Evolutionary conservation across 345 rosid species (phyloP).

Genomic region (Hypericum androsaemum): DNA sequence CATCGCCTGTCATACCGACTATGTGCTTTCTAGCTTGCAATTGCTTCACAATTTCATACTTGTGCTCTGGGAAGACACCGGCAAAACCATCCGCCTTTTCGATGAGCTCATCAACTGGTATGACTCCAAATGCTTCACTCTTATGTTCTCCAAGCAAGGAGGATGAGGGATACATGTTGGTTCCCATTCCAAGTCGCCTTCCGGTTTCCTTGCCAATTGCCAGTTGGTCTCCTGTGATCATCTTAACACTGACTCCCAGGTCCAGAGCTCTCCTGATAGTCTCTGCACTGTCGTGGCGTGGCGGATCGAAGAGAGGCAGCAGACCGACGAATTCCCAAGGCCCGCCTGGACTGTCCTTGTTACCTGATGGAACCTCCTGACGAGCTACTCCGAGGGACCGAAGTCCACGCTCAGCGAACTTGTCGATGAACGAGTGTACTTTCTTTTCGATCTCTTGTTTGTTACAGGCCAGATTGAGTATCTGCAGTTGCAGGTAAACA

Average conservation of each 20-base stretch:
- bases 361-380: slow-evolving; percentile 60
- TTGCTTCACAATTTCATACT: slow-evolving; percentile 47
- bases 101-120: slow-evolving; percentile 38
- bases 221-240: slow-evolving; percentile 89
- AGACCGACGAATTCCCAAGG: slow-evolving; percentile 92
- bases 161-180: slow-evolving; percentile 90
- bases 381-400: slow-evolving; percentile 82
- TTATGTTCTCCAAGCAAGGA: slow-evolving; percentile 44
- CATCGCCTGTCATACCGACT: slow-evolving; percentile 55
- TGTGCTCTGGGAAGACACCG: slow-evolving; percentile 58
- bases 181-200: slow-evolving; percentile 95
- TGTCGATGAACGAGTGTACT: slow-evolving; percentile 49
- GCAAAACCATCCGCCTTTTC: slow-evolving; percentile 55
- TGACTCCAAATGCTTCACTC: slow-evolving; percentile 18
- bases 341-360: slow-evolving; percentile 61
- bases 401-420: slow-evolving; percentile 76
- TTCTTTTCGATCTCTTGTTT: slow-evolving; percentile 30
- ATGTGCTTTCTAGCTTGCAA: slow-evolving; percentile 44
- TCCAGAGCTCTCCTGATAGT: slow-evolving; percentile 62
- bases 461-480: slow-evolving; percentile 44
- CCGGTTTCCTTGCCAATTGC: slow-evolving; percentile 94
- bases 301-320: slow-evolving; percentile 71
- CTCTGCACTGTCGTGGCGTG: slow-evolving; percentile 70
- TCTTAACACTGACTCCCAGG: slow-evolving; percentile 67
- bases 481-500: slow-evolving; percentile 16